These are phyloP conservation scores for Butyriboletus loyo DNA, from an alignment of 768 basidiomycete species.

Conservation along the genomic window DNA sequence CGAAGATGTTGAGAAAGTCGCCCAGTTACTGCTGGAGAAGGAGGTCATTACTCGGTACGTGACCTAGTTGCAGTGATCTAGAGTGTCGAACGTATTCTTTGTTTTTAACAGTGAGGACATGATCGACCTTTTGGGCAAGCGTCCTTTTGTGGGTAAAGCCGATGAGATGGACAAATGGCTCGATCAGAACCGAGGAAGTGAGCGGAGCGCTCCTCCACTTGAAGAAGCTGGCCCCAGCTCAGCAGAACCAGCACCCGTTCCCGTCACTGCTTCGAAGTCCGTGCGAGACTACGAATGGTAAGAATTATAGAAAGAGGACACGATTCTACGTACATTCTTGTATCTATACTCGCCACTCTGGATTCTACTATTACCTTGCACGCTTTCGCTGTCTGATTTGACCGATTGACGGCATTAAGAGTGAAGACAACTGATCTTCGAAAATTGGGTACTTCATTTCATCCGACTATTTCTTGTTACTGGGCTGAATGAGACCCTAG, in stretches of 20 bases:
- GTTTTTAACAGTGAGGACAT: constrained; percentile 68
- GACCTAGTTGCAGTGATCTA: background rate
- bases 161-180: constrained; percentile 99
- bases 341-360: constrained; percentile 39
- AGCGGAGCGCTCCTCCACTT: constrained; percentile 62
- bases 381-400: constrained; percentile 34
- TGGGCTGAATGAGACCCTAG: constrained; percentile 18
- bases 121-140: constrained; percentile 77
- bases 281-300: constrained; percentile 30
- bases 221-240: constrained; percentile 44
- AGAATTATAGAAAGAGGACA: constrained; percentile 2
- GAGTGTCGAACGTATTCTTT: background rate
- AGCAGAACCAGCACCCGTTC: constrained; percentile 43
- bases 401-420: background rate
- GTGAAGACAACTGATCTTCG: background rate
- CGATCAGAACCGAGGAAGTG: constrained; percentile 66
- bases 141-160: constrained; percentile 70
- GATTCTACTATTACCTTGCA: constrained; percentile 43
- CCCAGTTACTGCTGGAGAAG: constrained; percentile 84
- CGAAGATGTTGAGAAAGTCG: constrained; percentile 91
- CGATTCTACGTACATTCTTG: constrained; percentile 3
- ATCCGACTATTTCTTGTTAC: background rate
- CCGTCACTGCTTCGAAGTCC: constrained; percentile 44
- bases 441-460: background rate
- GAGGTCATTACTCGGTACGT: constrained; percentile 90